Evolutionary conservation across 2,329 filamentous ascomycete genomes (phyloP).

Genomic region (Fusarium staphyleae): DNA sequence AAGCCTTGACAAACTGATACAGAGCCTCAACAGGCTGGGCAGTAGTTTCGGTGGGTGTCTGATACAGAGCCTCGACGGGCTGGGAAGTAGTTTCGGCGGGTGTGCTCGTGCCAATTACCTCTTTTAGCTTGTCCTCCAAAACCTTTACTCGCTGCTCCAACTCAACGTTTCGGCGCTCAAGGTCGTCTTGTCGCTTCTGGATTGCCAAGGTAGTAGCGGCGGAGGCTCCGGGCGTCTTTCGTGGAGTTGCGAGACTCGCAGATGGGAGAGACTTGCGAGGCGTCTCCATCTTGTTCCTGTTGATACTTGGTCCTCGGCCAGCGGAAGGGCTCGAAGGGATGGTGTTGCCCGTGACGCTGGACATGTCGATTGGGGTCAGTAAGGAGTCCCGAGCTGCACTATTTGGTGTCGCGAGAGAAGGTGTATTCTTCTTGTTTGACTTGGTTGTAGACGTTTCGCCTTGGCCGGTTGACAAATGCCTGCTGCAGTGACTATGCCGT

Average conservation of each 20-base stretch:
- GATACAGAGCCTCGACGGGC: background rate
- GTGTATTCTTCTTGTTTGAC: too few relatives aligned
- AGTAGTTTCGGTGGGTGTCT: background rate
- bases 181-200: conserved; percentile 11
- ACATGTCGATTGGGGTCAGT: conserved; percentile 13
- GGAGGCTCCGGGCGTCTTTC: background rate
- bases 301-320: conserved; percentile 5
- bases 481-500: background rate
- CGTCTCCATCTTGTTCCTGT: background rate
- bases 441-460: background rate
- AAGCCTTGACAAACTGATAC: background rate
- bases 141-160: conserved; percentile 20
- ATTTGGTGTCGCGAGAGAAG: conserved; percentile 1
- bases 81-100: background rate
- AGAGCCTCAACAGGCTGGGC: background rate
- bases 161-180: conserved; percentile 9
- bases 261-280: background rate
- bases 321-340: conserved; percentile 29
- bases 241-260: background rate
- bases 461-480: background rate
- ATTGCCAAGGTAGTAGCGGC: background rate
- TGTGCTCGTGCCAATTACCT: background rate
- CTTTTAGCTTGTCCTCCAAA: conserved; percentile 21
- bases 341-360: background rate
- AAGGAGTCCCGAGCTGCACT: background rate